Evolutionary conservation across 768 basidiomycete genomes (phyloP).

Genomic region (Pisolithus albus): DNA sequence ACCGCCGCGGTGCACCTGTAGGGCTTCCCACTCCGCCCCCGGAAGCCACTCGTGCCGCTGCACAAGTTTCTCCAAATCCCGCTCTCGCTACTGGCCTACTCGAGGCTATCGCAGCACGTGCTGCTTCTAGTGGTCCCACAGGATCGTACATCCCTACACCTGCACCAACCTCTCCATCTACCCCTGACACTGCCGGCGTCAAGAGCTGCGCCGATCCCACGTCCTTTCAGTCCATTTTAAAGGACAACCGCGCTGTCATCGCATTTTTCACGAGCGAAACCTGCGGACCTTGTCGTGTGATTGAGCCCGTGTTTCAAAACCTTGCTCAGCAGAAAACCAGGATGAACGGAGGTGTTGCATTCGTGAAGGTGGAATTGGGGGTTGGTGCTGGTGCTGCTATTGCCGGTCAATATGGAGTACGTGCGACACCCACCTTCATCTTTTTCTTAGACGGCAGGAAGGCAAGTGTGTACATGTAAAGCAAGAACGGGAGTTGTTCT

Average conservation of each 20-base stretch:
- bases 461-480: constrained; percentile 33
- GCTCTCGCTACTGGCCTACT: constrained; percentile 48
- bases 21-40: constrained; percentile 26
- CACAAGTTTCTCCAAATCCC: constrained; percentile 36
- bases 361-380: constrained; percentile 78
- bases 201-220: constrained; percentile 67
- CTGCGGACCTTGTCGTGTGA: constrained; percentile 76
- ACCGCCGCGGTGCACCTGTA: constrained; percentile 36
- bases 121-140: constrained; percentile 24
- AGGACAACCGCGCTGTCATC: constrained; percentile 62
- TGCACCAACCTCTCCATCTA: constrained; percentile 17
- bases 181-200: constrained; percentile 37
- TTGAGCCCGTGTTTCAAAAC: constrained; percentile 77
- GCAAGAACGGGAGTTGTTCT: background rate
- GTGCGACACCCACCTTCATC: constrained; percentile 82
- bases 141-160: constrained; percentile 11
- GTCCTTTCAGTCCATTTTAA: constrained; percentile 61
- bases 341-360: constrained; percentile 49
- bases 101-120: constrained; percentile 50
- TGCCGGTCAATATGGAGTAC: constrained; percentile 56
- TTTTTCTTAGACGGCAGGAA: constrained; percentile 77
- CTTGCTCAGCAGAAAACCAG: constrained; percentile 60
- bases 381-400: constrained; percentile 58
- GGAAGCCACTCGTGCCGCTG: constrained; percentile 16
- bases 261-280: constrained; percentile 75